Percentiles rank a stretch among this genome's conserved stretches.
These are phyloP conservation scores for Bjerkandera adusta DNA, from an alignment of 1,284 basidiomycete species.

Conservation along the genomic window DNA sequence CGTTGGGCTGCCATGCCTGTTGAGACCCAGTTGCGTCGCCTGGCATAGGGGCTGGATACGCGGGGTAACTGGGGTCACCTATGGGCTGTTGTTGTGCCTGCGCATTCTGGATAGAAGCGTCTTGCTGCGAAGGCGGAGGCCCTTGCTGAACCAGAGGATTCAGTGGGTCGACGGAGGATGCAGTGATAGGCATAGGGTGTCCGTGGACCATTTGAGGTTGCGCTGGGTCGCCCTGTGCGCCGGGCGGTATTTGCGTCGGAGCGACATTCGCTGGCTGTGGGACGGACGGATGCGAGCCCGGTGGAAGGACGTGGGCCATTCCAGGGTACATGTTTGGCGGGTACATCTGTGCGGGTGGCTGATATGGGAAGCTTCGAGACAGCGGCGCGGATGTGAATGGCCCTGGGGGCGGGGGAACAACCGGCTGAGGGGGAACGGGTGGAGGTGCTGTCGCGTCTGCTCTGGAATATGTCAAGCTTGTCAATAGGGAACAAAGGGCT, in stretches of 20 bases:
- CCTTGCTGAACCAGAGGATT: constrained; percentile 3
- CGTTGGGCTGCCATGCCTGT: constrained; percentile 61
- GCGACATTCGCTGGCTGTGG: constrained; percentile 2
- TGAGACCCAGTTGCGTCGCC: constrained; percentile 45
- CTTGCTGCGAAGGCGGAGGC: constrained; percentile 2
- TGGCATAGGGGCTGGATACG: constrained; percentile 42
- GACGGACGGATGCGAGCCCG: not conserved
- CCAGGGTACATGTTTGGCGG: constrained; percentile 1
- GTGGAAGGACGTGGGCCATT: constrained; percentile 4
- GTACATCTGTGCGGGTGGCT: constrained; percentile 4
- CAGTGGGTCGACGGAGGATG: constrained; percentile 12
- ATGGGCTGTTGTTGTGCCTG: not conserved
- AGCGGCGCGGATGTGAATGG: constrained; percentile 5
- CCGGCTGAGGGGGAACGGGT: constrained; percentile 14
- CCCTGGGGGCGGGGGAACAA: constrained; percentile 1
- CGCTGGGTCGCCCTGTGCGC: not conserved
- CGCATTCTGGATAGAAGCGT: not conserved
- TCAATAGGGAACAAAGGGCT: not conserved
- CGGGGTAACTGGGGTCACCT: constrained; percentile 34
- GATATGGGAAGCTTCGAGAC: too few species aligned
- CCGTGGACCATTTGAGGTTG: constrained; percentile 12
- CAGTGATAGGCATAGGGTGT: constrained; percentile 15
- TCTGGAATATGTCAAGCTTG: constrained; percentile 11
- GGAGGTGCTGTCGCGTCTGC: constrained; percentile 14
- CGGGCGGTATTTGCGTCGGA: not conserved